Evolutionary conservation across 352 stramenopile species (phyloP).

Genomic region (Globisporangium acanthophoron): DNA sequence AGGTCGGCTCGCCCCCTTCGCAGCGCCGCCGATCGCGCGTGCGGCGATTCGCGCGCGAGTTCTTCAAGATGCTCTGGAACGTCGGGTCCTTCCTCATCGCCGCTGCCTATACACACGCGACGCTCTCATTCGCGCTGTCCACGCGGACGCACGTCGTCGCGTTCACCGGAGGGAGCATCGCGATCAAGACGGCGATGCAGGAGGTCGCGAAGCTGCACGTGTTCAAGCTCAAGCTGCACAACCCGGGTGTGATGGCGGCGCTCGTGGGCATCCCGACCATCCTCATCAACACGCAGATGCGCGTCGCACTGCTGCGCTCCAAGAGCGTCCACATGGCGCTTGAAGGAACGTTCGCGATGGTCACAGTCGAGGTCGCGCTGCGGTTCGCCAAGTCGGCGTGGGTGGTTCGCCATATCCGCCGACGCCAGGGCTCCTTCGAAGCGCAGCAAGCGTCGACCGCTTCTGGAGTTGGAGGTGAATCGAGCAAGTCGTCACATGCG

Average conservation of each 20-base stretch:
- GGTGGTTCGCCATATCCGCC: constrained; percentile 2
- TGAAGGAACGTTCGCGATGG: constrained; percentile 20
- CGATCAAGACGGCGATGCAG: constrained; percentile 8
- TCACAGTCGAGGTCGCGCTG: constrained; percentile 22
- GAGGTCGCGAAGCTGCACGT: constrained; percentile 26
- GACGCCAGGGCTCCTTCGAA: background rate
- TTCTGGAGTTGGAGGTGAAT: background rate
- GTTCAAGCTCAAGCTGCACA: constrained; percentile 22
- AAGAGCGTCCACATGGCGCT: constrained; percentile 20
- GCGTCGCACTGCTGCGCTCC: constrained; percentile 25
- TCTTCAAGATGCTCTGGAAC: constrained; percentile 1
- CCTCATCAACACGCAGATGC: constrained; percentile 36
- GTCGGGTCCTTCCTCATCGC: background rate
- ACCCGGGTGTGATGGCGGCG: constrained; percentile 29
- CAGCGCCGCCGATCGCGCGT: background rate
- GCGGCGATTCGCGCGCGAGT: background rate
- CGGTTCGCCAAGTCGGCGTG: constrained; percentile 16
- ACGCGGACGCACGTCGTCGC: background rate
- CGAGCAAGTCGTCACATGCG: background rate
- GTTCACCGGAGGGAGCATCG: constrained; percentile 2
- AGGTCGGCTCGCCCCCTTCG: background rate
- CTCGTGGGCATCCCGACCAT: constrained; percentile 30
- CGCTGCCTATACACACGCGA: background rate
- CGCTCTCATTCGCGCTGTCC: background rate
- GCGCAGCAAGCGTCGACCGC: background rate